Base-by-base conservation (phyloP, 73 alveolate species). In the Tetrahymena thermophila region DNA sequence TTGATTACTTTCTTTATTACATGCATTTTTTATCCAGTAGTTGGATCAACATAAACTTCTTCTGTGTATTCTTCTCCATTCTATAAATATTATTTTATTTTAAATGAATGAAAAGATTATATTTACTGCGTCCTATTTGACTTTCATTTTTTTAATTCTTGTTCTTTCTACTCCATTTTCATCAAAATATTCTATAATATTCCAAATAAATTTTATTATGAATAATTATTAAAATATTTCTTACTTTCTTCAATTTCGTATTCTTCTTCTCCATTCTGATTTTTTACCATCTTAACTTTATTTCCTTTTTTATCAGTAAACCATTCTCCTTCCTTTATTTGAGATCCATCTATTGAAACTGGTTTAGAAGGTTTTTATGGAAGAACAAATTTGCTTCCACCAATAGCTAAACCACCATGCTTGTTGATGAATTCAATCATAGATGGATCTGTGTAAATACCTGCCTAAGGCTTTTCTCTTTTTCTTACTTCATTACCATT, bases 381-480 rank as follows among this genome's bases (percentile, higher is more conserved):
- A 34, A 95, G 93, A 35, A 84, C 43, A 89, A 95, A 85, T 89
- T 95, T 95, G 34, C 95, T 89, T 9, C 97, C 97, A 1, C 97
- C 97, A 89, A 95, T 43, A 15, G 97, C 97, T 85, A 95, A 95
- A 15, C 97, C 97, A 50, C 97, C 97, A 89, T 71, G 94, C 93
- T 85, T 55, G 9, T 95, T 94, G n/a, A 95, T 43, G 84, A 95
- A 95, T 89, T 95, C 89, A 25, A 71, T 50, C 94, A 85, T 85
- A 10, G 97, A 43, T 25, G 93, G 43, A 35, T 95, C 94, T 16
- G 97, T 85, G 38, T 85, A 89, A 34, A 85, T 85, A 85, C 93
- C 85, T 34, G 85, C 43, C 13, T 85, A 56, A 10, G 97, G 97
- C 35, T 93, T 95, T 89, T 83, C 94, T 55, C 94, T 95, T 95